Base-by-base conservation (phyloP, 352 stramenopile genomes). In the Phytophthora meadii region DNA sequence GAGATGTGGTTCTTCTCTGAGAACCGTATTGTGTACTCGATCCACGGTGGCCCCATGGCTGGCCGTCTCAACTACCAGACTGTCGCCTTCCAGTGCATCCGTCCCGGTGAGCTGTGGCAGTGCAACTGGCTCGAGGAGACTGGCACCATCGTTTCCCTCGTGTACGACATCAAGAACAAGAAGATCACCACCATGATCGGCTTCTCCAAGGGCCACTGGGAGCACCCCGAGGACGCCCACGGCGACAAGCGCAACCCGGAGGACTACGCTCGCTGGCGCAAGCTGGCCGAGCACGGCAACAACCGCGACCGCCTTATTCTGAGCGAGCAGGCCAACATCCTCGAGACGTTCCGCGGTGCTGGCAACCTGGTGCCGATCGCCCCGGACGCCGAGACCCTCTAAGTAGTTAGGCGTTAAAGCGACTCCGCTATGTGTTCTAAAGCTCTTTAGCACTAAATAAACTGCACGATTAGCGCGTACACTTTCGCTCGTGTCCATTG, bases 51-150 rank as follows among this genome's bases (percentile, higher is more conserved):
- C 9, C 77, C 77, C 25, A 86, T 86, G 77, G 74, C 76, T 14
- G 76, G 76, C 25, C 76, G 76, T 57, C 64, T 81, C 25, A 85
- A 85, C 74, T 85, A 85, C 65, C 76, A 85, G 71, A 85, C 76
- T 28, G 76, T 82, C 30, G 65, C 76, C 27, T 84, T 79, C 55
- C 76, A 84, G 70, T 84, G 76, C 61, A 84, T 84, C 61, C 76
- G 76, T 15, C 76, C 76, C 3, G 76, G 76, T n/a, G 76, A 85
- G 63, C 61, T 82, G 45, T 85, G 76, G 76, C 76, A 85, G 56
- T 85, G 76, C 74, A 85, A 82, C 74, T 85, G 76, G 76, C 76
- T 85, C 45, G 76, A 85, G 62, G 76, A 85, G 57, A 86, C 77
- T 12, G 77, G 77, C 50, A 86, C 77, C 32, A 77, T 86, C 54